Conservation (phyloP, 495 filamentous ascomycete species). For the Podospora appendiculata region DNA sequence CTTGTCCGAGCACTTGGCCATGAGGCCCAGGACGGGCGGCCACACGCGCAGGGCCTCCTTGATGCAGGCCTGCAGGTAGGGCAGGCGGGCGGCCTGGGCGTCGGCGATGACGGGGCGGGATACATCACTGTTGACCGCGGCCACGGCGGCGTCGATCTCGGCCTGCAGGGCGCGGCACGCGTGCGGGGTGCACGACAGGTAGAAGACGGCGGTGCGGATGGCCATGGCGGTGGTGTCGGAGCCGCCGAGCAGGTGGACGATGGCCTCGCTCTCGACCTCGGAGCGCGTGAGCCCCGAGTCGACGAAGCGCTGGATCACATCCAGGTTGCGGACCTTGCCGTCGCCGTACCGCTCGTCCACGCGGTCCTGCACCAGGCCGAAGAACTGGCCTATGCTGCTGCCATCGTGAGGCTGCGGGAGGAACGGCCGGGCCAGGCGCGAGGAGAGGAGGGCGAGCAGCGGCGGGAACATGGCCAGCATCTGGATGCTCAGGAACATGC, state of each 20-base stretch:
- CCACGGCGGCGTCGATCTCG: constrained; percentile 36
- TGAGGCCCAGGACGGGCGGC: constrained; percentile 30
- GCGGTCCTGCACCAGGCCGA: background rate
- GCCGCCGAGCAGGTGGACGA: constrained; percentile 38
- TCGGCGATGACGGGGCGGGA: constrained; percentile 5
- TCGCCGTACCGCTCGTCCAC: constrained; percentile 9
- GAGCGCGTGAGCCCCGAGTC: constrained; percentile 4
- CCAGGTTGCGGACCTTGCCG: background rate
- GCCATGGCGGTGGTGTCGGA: constrained; percentile 46
- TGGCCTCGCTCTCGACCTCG: constrained; percentile 12
- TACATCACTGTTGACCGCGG: too few relatives aligned
- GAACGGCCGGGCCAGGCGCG: background rate
- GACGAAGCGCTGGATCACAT: constrained; percentile 10
- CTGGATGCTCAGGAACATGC: background rate
- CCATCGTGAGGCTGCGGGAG: constrained; percentile 1
- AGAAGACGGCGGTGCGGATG: constrained; percentile 42
- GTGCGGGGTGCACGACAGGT: constrained; percentile 34
- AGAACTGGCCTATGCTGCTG: background rate
- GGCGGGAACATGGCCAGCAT: constrained; percentile 1
- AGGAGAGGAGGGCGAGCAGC: background rate
- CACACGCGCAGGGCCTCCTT: constrained; percentile 39
- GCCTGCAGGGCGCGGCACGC: constrained; percentile 32
- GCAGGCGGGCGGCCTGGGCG: constrained; percentile 24
- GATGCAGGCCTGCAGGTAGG: constrained; percentile 39
- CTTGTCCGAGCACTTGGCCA: constrained; percentile 11